phyloP scores from a whole-genome alignment of 2,329 filamentous ascomycete genomes.

The Fusarium phyllophilum region DNA sequence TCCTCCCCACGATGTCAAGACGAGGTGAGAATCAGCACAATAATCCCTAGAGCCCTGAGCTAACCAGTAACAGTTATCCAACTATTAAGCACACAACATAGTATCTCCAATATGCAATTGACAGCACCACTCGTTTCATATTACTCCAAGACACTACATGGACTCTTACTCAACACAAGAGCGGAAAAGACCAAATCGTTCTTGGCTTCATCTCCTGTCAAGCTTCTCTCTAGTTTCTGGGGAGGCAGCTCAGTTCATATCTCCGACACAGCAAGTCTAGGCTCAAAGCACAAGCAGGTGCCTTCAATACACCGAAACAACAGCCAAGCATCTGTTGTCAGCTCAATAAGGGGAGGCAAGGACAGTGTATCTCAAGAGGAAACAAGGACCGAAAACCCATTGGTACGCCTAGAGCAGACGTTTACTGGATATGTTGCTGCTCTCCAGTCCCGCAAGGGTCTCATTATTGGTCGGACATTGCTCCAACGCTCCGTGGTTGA shows the following conservation, averaged over 20 bases:
- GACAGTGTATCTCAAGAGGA: slow-evolving; percentile 56
- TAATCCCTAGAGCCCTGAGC: slow-evolving; percentile 15
- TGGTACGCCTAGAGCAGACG: slow-evolving; percentile 83
- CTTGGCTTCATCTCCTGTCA: slow-evolving; percentile 86
- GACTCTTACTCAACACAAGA: slow-evolving; percentile 71
- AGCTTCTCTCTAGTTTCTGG: slow-evolving; percentile 86
- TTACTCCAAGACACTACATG: slow-evolving; percentile 80
- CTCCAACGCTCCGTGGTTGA: slow-evolving; percentile 77
- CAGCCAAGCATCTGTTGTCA: slow-evolving; percentile 65
- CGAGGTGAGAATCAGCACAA: slow-evolving; percentile 64
- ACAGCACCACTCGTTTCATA: slow-evolving; percentile 78
- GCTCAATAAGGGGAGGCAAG: slow-evolving; percentile 61
- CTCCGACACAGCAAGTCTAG: slow-evolving; percentile 39
- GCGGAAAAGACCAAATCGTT: slow-evolving; percentile 74
- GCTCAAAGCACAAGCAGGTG: slow-evolving; percentile 54
- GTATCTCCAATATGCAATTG: slow-evolving; percentile 71
- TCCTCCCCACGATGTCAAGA: slow-evolving; percentile 78
- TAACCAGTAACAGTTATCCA: slow-evolving; percentile 70
- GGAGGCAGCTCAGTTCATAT: slow-evolving; percentile 65
- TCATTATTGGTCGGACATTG: slow-evolving; percentile 81
- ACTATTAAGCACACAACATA: slow-evolving; percentile 76
- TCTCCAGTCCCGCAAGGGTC: slow-evolving; percentile 85
- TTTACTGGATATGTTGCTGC: slow-evolving; percentile 85
- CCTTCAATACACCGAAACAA: slow-evolving; percentile 56
- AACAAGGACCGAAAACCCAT: slow-evolving; percentile 68